phyloP scores from a whole-genome alignment of 352 stramenopile genomes.

The Globisporangium camurandrum region DNA sequence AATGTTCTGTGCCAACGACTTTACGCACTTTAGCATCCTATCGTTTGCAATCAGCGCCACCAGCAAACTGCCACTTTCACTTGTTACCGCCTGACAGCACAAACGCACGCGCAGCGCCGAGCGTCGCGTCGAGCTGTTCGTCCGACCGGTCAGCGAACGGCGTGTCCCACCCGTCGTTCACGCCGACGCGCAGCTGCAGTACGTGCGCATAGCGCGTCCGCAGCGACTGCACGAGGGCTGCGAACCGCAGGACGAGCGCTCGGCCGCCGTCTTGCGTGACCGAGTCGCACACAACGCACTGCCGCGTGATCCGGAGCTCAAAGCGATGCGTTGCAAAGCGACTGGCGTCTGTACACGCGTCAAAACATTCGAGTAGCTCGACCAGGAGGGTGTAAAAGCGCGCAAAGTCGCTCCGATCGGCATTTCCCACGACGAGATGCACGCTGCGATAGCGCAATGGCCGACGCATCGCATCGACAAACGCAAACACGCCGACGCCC shows the following conservation, averaged over 20 bases:
- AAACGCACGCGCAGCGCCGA: slow-evolving; percentile 7
- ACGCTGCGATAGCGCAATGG: slow-evolving; percentile 1
- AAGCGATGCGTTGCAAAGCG: slow-evolving; percentile 4
- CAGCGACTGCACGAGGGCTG: not conserved
- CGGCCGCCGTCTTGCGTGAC: not conserved
- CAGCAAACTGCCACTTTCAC: no score
- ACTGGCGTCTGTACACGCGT: not conserved
- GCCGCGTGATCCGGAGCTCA: slow-evolving; percentile 4
- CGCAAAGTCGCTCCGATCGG: slow-evolving; percentile 1
- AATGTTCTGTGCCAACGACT: no score
- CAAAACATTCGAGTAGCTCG: slow-evolving; percentile 7
- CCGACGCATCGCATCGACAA: slow-evolving; percentile 3
- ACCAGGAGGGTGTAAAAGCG: slow-evolving; percentile 6
- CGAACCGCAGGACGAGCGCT: not conserved
- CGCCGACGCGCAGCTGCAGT: slow-evolving; percentile 2
- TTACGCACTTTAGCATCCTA: no score
- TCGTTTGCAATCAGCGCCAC: no score
- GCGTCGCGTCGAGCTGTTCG: slow-evolving; percentile 2
- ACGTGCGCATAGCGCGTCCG: not conserved
- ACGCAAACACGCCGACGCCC: slow-evolving; percentile 6
- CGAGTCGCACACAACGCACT: slow-evolving; percentile 3
- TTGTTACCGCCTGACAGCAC: slow-evolving; percentile 3
- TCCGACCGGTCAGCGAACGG: not conserved
- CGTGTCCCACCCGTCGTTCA: slow-evolving; percentile 9
- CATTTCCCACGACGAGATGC: slow-evolving; percentile 1